Conservation (phyloP, 257 asterid genomes). For the Fraxinus pennsylvanica region DNA sequence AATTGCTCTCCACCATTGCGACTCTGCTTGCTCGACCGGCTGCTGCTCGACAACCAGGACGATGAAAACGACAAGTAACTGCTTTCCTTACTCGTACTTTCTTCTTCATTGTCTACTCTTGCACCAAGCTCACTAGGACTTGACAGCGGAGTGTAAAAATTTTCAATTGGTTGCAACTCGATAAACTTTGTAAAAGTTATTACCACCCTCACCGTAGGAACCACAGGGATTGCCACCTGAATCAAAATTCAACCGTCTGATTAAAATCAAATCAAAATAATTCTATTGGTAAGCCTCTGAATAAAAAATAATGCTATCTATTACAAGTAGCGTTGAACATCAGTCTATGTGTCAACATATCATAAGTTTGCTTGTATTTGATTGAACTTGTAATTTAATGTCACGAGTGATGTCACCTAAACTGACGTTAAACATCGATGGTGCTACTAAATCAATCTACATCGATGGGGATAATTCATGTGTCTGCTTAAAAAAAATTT, state of each 20-base stretch:
- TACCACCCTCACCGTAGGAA: slow-evolving; percentile 92
- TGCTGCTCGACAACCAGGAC: slow-evolving; percentile 43
- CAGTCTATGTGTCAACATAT: no score
- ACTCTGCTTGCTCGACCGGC: slow-evolving; percentile 28
- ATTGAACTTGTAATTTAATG: no score
- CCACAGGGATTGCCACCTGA: slow-evolving; percentile 96
- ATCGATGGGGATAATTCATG: background rate
- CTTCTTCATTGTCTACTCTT: slow-evolving; percentile 25
- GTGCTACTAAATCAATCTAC: background rate
- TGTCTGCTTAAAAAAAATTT: background rate
- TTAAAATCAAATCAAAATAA: background rate
- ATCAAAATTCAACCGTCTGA: slow-evolving; percentile 13
- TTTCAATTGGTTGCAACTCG: slow-evolving; percentile 69
- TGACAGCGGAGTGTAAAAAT: slow-evolving; percentile 77
- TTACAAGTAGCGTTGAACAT: no score
- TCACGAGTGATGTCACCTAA: no score
- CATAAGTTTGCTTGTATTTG: no score
- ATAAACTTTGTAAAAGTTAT: slow-evolving; percentile 85
- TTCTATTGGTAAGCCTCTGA: background rate
- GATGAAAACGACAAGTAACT: slow-evolving; percentile 45
- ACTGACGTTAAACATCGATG: no score
- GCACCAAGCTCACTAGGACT: slow-evolving; percentile 60
- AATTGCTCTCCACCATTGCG: slow-evolving; percentile 22
- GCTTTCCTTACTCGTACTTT: slow-evolving; percentile 26
- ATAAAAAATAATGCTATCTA: background rate